Conservation (phyloP, 1,139 yeast species). For the Arxiozyma telluris region DNA sequence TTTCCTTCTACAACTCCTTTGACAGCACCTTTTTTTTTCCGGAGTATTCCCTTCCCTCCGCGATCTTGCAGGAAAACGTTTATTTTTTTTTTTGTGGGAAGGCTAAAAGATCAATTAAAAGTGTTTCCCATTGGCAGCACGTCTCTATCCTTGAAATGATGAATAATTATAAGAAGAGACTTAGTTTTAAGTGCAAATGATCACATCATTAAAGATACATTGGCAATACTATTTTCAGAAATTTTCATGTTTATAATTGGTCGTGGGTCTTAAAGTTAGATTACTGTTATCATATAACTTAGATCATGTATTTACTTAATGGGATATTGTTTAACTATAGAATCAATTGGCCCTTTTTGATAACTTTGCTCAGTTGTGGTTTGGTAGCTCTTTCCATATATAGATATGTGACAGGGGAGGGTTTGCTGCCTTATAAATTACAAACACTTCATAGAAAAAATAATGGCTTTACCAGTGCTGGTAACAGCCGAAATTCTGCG, state of each 20-base stretch:
- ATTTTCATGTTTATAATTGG: too few relatives aligned
- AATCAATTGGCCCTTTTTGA: neutral
- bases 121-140: neutral
- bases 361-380: neutral
- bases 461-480: neutral
- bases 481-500: neutral
- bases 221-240: too few relatives aligned
- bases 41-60: neutral
- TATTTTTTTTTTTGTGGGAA: neutral
- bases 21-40: neutral
- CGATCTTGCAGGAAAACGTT: neutral
- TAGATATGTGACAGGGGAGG: neutral
- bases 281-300: constrained; percentile 33
- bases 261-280: too few relatives aligned
- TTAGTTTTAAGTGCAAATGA: too few relatives aligned
- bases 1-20: too few relatives aligned
- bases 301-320: constrained; percentile 24
- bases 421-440: too few relatives aligned
- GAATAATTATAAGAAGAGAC: too few relatives aligned
- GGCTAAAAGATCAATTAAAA: too few relatives aligned
- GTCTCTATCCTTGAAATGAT: too few relatives aligned
- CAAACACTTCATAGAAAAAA: neutral
- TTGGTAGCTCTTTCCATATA: neutral
- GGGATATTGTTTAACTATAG: neutral
- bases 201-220: too few relatives aligned